Conservation (phyloP, 2,329 filamentous ascomycete species). For the Penicillium sp. region DNA sequence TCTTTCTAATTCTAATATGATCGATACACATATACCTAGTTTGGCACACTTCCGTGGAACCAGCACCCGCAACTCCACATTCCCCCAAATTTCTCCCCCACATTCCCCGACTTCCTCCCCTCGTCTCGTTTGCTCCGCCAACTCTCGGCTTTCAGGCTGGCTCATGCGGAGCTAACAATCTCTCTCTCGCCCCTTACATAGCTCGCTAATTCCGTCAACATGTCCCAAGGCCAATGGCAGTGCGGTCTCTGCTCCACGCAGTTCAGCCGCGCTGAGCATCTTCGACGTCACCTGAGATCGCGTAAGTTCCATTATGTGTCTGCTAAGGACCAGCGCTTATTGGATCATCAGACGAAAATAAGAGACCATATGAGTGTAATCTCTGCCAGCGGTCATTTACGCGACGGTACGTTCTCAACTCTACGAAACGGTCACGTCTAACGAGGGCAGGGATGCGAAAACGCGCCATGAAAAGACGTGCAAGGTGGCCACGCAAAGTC, state of each 20-base stretch:
- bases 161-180: not conserved
- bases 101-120: not conserved
- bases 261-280: conserved; percentile 30
- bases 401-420: conserved; percentile 19
- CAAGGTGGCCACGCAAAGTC: conserved; percentile 1
- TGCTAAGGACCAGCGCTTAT: not conserved
- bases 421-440: not conserved
- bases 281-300: conserved; percentile 27
- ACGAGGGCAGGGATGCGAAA: conserved; percentile 25
- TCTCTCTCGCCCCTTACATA: not conserved
- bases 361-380: conserved; percentile 23
- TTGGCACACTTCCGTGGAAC: too few relatives aligned
- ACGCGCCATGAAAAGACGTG: conserved; percentile 31
- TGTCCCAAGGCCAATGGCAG: conserved; percentile 17
- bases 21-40: too few relatives aligned
- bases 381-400: conserved; percentile 27
- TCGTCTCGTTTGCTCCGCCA: not conserved
- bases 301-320: conserved; percentile 19
- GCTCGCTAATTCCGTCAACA: not conserved
- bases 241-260: conserved; percentile 22
- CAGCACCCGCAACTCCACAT: not conserved
- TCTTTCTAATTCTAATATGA: too few relatives aligned
- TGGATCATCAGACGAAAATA: conserved; percentile 20
- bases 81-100: not conserved
- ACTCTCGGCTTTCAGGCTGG: too few relatives aligned